These are phyloP conservation scores for Calonectria honghensis DNA, from an alignment of 2,329 filamentous ascomycete genomes.

Conservation along the genomic window DNA sequence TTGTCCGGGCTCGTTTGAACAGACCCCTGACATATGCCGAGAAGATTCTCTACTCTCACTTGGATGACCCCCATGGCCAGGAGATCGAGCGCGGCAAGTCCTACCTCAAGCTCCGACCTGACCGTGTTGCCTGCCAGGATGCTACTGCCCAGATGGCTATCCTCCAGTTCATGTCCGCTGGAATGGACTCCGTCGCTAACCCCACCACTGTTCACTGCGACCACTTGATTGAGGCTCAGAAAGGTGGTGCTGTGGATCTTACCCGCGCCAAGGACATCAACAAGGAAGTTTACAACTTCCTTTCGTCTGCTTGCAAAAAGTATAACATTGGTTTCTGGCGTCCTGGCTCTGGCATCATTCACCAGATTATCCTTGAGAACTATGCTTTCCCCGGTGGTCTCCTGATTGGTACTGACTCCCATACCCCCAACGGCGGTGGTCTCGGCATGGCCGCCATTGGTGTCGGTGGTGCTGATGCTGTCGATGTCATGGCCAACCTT, in stretches of 20 bases:
- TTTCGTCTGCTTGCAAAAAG: constrained; percentile 94
- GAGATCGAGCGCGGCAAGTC: constrained; percentile 97
- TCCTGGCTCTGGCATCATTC: constrained; percentile 98
- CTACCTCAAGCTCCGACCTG: constrained; percentile 96
- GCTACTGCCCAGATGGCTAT: constrained; percentile 99
- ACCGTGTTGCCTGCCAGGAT: constrained; percentile 99
- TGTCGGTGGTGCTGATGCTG: constrained; percentile 98
- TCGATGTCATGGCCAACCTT: constrained; percentile 97
- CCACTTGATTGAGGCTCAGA: constrained; percentile 98
- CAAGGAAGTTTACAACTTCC: constrained; percentile 99
- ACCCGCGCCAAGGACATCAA: constrained; percentile 93
- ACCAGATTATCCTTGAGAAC: constrained; percentile 99
- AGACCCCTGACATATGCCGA: constrained; percentile 95
- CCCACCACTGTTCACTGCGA: constrained; percentile 98
- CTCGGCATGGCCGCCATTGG: constrained; percentile 96
- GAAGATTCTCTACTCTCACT: constrained; percentile 99
- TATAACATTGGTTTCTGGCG: constrained; percentile 99
- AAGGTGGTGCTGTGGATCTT: constrained; percentile 95
- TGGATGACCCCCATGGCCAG: constrained; percentile 96
- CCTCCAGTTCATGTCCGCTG: constrained; percentile 99
- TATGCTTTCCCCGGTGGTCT: constrained; percentile 99
- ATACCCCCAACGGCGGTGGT: constrained; percentile 98
- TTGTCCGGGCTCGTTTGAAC: constrained; percentile 93
- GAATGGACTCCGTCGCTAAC: constrained; percentile 95
- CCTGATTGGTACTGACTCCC: constrained; percentile 97